Evolutionary conservation across 331 rosid species (phyloP), one percentile per base, ranked within the genome.

Genomic region (Telfairia occidentalis): DNA sequence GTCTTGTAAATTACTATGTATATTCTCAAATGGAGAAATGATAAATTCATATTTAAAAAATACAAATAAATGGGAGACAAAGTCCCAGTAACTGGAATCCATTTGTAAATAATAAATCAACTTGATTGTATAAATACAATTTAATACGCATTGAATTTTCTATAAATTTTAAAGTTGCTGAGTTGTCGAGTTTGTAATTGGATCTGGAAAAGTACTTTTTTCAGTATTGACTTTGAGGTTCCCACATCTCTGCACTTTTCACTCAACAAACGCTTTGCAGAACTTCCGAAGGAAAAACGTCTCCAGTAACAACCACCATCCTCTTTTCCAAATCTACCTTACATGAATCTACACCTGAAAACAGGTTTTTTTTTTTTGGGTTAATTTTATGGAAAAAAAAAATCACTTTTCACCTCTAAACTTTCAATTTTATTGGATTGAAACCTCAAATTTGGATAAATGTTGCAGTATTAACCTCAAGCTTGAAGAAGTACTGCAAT

Each of bases 241-340:
- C 86, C 92, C 87, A 88, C 70, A 94, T 76, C 85, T 91, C 79
- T 2, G 97, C 96, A 63, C 84, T 87, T 77, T 91, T 94, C 2
- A 94, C 97, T 91, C 85, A 91, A 1, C 97, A 94, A 28, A 94
- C 84, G 81, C 98, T 87, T 81, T 85, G 78, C 80, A 91, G 83
- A 76, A 94, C 96, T 85, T 94, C 96, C 69, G 74, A 86, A 8
- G 97, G 97, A 84, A 86, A 91, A 82, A 94, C 83, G 76, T 94
- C 97, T 37, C 98, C 97, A 23, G 81, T 87, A 13, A 94, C 97
- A 40, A 91, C 89, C 2, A 91, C 96, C 88, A 75, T 87, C 79
- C 88, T 86, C 77, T 75, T 85, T 42, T 90, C 97, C 80, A 94
- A 77, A 81, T 94, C 97, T 80, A 94, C 88, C 80, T 88, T 86